Conservation (phyloP, 2,329 filamentous ascomycete species). For the Botrytis fragariae region DNA sequence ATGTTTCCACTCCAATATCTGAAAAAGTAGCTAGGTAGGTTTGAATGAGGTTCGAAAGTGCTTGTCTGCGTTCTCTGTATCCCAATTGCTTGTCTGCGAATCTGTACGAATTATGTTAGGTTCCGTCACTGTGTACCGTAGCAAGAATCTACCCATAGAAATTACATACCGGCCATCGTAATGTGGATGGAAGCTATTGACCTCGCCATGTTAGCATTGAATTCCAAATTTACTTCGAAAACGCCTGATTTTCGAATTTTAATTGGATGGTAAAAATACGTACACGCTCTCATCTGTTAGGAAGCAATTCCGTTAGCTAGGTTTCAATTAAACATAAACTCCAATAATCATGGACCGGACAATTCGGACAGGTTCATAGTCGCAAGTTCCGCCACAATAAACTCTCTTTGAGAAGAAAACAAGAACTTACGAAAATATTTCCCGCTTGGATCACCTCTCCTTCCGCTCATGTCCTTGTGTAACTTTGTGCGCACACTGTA, state of each 20-base stretch:
- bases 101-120: slow-evolving; percentile 21
- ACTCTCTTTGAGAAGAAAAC: neutral
- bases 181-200: slow-evolving; percentile 40
- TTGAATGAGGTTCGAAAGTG: slow-evolving; percentile 68
- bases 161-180: slow-evolving; percentile 41
- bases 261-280: slow-evolving; percentile 20
- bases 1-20: slow-evolving; percentile 49
- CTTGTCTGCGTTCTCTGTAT: slow-evolving; percentile 45
- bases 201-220: slow-evolving; percentile 23
- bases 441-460: slow-evolving; percentile 30
- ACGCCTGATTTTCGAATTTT: neutral
- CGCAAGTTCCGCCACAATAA: neutral
- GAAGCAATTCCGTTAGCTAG: neutral
- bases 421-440: slow-evolving; percentile 43
- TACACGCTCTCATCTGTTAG: slow-evolving; percentile 37
- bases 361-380: neutral
- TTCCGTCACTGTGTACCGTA: neutral
- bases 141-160: neutral
- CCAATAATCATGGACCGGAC: neutral
- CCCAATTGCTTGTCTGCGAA: slow-evolving; percentile 44
- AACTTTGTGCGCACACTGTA: slow-evolving; percentile 34
- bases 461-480: slow-evolving; percentile 38
- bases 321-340: neutral
- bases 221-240: neutral
- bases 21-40: slow-evolving; percentile 70